Evolutionary conservation across 495 filamentous ascomycete genomes (phyloP).

Genomic region (Durotheca rogersii): DNA sequence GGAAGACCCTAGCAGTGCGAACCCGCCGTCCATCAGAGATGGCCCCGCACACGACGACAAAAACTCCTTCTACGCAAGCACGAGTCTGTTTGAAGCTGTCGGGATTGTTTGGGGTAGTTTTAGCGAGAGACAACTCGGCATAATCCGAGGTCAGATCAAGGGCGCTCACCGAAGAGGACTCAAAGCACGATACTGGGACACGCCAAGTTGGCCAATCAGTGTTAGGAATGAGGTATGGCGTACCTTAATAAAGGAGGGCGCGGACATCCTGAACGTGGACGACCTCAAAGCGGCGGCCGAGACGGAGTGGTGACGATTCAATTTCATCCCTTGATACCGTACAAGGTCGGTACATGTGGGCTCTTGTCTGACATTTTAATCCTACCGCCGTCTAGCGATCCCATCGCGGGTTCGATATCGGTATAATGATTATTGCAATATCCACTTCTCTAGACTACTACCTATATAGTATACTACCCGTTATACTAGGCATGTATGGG

Average conservation of each 20-base stretch:
- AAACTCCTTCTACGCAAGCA: constrained; percentile 58
- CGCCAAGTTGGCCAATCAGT: constrained; percentile 73
- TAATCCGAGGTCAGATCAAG: constrained; percentile 64
- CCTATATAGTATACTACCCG: too few species aligned
- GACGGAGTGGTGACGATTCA: constrained; percentile 34
- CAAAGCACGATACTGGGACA: constrained; percentile 76
- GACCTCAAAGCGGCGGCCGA: constrained; percentile 54
- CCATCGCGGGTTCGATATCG: too few species aligned
- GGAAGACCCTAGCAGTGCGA: constrained; percentile 29
- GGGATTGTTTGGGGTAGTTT: constrained; percentile 51
- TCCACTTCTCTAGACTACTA: too few species aligned
- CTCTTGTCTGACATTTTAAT: too few species aligned
- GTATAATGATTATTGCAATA: too few species aligned
- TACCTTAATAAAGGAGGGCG: constrained; percentile 68
- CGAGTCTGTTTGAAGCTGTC: constrained; percentile 47
- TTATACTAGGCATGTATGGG: too few species aligned
- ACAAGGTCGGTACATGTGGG: too few species aligned
- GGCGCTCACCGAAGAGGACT: constrained; percentile 69
- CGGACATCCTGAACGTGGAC: constrained; percentile 75
- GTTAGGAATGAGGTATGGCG: constrained; percentile 74
- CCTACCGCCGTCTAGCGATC: too few species aligned
- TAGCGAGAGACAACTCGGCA: constrained; percentile 53
- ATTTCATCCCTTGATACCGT: too few species aligned
- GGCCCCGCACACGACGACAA: constrained; percentile 40
- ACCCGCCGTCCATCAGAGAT: constrained; percentile 10